A percentile compares a stretch with the other conserved stretches of the same genome.
These are phyloP conservation scores for Candida frijolesensis DNA, from an alignment of 1,139 yeast genomes.

Conservation along the genomic window DNA sequence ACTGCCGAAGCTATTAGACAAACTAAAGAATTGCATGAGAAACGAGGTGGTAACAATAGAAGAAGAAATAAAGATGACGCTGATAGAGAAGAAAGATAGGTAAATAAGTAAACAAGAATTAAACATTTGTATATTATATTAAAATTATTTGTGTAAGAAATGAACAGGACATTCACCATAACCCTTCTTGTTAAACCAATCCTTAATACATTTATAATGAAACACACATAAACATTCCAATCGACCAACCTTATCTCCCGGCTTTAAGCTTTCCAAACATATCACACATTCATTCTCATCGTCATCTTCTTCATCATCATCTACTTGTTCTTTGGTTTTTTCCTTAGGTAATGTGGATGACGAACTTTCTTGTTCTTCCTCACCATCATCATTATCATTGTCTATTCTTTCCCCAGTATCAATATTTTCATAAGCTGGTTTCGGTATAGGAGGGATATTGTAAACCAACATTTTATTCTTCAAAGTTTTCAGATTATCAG, in stretches of 20 bases:
- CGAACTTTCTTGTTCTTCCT: constrained; percentile 14
- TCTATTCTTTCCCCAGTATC: constrained; percentile 16
- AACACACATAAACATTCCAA: constrained; percentile 93
- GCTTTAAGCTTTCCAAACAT: constrained; percentile 83
- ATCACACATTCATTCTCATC: constrained; percentile 80
- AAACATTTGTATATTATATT: not conserved
- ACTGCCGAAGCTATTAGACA: constrained; percentile 87
- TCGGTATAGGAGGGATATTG: constrained; percentile 60
- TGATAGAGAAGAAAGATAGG: constrained; percentile 49
- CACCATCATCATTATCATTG: constrained; percentile 3
- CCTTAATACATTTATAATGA: constrained; percentile 86
- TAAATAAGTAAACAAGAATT: not conserved
- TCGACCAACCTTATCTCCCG: constrained; percentile 89
- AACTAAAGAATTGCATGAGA: constrained; percentile 71
- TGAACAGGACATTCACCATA: constrained; percentile 88
- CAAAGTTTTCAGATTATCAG: constrained; percentile 44
- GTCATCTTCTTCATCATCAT: constrained; percentile 36
- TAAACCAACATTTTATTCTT: constrained; percentile 86
- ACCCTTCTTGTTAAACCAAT: constrained; percentile 88
- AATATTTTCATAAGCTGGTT: constrained; percentile 42
- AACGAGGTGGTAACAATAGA: constrained; percentile 31
- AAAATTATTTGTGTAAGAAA: constrained; percentile 34
- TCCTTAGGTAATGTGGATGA: constrained; percentile 6
- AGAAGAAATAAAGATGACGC: constrained; percentile 45
- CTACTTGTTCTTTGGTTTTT: constrained; percentile 38